Evolutionary conservation across 2,329 filamentous ascomycete species (phyloP).

Genomic region (Beauveria sp.): DNA sequence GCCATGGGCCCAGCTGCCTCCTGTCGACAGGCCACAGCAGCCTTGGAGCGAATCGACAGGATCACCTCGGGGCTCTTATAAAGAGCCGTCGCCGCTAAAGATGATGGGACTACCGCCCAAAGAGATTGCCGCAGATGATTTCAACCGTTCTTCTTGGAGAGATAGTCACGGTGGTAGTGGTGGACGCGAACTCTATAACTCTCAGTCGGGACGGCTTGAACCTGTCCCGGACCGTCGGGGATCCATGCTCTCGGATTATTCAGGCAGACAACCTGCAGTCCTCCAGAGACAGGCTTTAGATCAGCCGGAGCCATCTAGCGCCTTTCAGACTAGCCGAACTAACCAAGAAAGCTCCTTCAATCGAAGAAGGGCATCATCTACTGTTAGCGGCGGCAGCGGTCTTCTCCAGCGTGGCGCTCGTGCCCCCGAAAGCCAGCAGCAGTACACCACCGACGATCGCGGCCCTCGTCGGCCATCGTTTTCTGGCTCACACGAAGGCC

Average conservation of each 20-base stretch:
- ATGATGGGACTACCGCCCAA: slow-evolving; percentile 48
- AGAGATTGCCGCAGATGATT: slow-evolving; percentile 91
- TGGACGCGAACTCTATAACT: slow-evolving; percentile 80
- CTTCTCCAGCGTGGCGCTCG: slow-evolving; percentile 50
- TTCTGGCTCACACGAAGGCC: slow-evolving; percentile 41
- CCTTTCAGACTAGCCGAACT: slow-evolving; percentile 73
- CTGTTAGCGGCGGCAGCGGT: slow-evolving; percentile 80
- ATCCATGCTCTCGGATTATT: slow-evolving; percentile 58
- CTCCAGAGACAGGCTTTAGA: slow-evolving; percentile 65
- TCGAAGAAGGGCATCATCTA: slow-evolving; percentile 79
- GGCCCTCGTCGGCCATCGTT: slow-evolving; percentile 41
- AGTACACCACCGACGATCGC: slow-evolving; percentile 32
- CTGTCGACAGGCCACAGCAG: slow-evolving; percentile 73
- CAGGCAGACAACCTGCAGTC: slow-evolving; percentile 65
- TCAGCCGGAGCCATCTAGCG: slow-evolving; percentile 71
- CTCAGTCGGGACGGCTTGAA: slow-evolving; percentile 89
- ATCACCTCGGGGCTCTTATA: slow-evolving; percentile 40
- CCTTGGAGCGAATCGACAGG: slow-evolving; percentile 49
- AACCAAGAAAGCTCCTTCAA: slow-evolving; percentile 60
- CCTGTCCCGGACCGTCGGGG: slow-evolving; percentile 73
- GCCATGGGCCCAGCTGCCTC: slow-evolving; percentile 82
- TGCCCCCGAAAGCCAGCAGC: slow-evolving; percentile 32
- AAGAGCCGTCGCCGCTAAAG: slow-evolving; percentile 50
- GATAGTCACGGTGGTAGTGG: slow-evolving; percentile 52
- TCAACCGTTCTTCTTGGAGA: slow-evolving; percentile 74